Base-by-base conservation (phyloP, 2,329 filamentous ascomycete genomes). In the Monilinia fructigena region DNA sequence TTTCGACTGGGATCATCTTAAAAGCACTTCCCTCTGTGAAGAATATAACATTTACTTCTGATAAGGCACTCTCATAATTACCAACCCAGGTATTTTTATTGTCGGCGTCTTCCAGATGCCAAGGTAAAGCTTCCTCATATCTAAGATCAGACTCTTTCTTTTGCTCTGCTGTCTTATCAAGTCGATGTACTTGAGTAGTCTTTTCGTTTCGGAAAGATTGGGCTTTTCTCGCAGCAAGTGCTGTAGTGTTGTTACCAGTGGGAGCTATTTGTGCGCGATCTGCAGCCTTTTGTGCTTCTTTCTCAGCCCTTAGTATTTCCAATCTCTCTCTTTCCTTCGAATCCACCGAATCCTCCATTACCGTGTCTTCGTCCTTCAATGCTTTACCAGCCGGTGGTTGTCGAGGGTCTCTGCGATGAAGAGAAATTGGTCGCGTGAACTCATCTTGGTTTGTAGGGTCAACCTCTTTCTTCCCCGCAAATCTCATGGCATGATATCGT, bases 91-190 rank as follows among this genome's bases (percentile, higher is more conserved):
- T 90, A 73, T 97, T 94, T 77, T 94, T 97, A 70, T 93, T 92
- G 74, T 99, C 94, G 52, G 93, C 96, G 77, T 99, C 95, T 76
- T 99, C 95, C 47, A 99, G 79, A 76, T 97, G 93, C 95, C 95
- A 99, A 7, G 95, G 95, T 60, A 97, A 82, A 4, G 94, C 92
- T 77, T 99, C 95, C 76, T 98, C 95, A 72, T 98, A 99, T 70
- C 93, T 89, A 79, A 86, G 87, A 66, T 86, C 85, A 0, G 83
- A 82, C 67, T 87, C 84, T 81, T 83, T 96, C 83, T 85, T 95
- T 81, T 79, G 84, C 1, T 86, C 87, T 75, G 88, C 86, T 7
- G 85, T 84, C 65, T 85, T 84, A 66, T 96, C 91, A n/a, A 90
- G 86, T 71, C 92, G 88, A 75, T 91, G 93, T 28, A 96, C 90